These are phyloP conservation scores for Physcomitrellopsis africana DNA, from an alignment of 225 moss, liverwort and hornwort species.

Conservation along the genomic window DNA sequence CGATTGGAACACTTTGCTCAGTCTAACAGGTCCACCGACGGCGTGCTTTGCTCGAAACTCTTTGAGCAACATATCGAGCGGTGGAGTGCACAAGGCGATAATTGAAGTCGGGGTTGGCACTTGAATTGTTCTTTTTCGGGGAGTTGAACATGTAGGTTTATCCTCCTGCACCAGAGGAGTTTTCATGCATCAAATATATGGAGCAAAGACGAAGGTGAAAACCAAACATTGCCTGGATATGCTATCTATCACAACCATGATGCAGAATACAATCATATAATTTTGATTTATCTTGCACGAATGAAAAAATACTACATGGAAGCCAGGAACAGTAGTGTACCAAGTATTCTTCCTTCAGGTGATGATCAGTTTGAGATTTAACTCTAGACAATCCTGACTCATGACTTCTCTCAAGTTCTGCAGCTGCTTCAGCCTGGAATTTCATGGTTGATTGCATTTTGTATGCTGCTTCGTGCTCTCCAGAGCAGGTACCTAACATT, in stretches of 20 bases:
- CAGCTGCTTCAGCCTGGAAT: slow-evolving; percentile 59
- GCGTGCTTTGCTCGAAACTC: slow-evolving; percentile 71
- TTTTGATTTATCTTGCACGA: too few relatives aligned
- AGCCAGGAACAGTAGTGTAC: slow-evolving; percentile 35
- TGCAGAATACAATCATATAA: background rate
- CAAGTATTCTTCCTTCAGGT: slow-evolving; percentile 68
- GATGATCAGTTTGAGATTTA: slow-evolving; percentile 54
- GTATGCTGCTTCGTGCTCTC: slow-evolving; percentile 65
- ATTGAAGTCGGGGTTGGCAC: slow-evolving; percentile 73
- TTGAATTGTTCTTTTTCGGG: slow-evolving; percentile 69
- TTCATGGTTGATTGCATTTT: slow-evolving; percentile 71
- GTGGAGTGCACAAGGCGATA: slow-evolving; percentile 72
- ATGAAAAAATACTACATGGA: background rate
- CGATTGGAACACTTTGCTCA: slow-evolving; percentile 63
- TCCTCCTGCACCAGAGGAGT: slow-evolving; percentile 67
- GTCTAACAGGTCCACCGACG: slow-evolving; percentile 58
- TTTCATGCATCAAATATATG: slow-evolving; percentile 2
- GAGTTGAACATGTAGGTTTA: slow-evolving; percentile 70
- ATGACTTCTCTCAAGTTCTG: slow-evolving; percentile 62
- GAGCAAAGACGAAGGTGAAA: background rate
- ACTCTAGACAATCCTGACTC: slow-evolving; percentile 55
- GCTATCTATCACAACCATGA: background rate
- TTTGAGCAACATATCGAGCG: slow-evolving; percentile 64
- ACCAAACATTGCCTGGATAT: background rate
- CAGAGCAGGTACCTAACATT: slow-evolving; percentile 51